Evolutionary conservation across 1,139 yeast species (phyloP).

Genomic region (Blastobotrys persicus): DNA sequence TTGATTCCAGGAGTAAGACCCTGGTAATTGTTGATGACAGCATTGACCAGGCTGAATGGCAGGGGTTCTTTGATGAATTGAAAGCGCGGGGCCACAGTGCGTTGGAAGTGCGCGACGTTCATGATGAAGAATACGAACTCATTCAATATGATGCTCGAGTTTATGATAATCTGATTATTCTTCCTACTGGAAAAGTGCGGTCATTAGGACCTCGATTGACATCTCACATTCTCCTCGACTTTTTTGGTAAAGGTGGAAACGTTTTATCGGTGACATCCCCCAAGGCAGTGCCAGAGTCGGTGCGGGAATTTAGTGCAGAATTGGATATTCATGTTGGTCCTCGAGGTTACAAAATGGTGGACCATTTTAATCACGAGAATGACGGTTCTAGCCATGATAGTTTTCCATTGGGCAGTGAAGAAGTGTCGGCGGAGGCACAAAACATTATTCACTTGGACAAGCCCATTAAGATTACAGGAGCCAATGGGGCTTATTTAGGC

Average conservation of each 20-base stretch:
- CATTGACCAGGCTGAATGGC: slow-evolving; percentile 30
- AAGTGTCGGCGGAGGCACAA: slow-evolving; percentile 7
- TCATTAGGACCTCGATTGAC: slow-evolving; percentile 45
- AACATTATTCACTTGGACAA: slow-evolving; percentile 29
- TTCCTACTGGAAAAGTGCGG: slow-evolving; percentile 45
- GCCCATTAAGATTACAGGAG: slow-evolving; percentile 27
- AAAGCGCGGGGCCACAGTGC: slow-evolving; percentile 34
- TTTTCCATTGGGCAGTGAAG: slow-evolving; percentile 10
- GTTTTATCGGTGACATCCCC: slow-evolving; percentile 60
- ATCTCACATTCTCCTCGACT: slow-evolving; percentile 48
- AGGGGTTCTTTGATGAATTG: slow-evolving; percentile 35
- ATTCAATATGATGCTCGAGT: slow-evolving; percentile 44
- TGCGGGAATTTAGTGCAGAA: slow-evolving; percentile 68
- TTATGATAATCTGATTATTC: slow-evolving; percentile 54
- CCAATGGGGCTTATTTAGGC: slow-evolving; percentile 55
- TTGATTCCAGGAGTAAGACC: slow-evolving; percentile 21
- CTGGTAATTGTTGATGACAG: slow-evolving; percentile 30
- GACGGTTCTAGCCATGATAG: slow-evolving; percentile 23
- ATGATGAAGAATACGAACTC: slow-evolving; percentile 38
- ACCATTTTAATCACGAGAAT: slow-evolving; percentile 54
- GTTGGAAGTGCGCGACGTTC: slow-evolving; percentile 32
- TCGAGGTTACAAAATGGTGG: slow-evolving; percentile 61
- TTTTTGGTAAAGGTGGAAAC: slow-evolving; percentile 70
- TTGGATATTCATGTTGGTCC: slow-evolving; percentile 86
- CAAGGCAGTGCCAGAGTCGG: slow-evolving; percentile 62